Evolutionary conservation across 148 eudicot species (phyloP).

Genomic region (Linanthus parryae): DNA sequence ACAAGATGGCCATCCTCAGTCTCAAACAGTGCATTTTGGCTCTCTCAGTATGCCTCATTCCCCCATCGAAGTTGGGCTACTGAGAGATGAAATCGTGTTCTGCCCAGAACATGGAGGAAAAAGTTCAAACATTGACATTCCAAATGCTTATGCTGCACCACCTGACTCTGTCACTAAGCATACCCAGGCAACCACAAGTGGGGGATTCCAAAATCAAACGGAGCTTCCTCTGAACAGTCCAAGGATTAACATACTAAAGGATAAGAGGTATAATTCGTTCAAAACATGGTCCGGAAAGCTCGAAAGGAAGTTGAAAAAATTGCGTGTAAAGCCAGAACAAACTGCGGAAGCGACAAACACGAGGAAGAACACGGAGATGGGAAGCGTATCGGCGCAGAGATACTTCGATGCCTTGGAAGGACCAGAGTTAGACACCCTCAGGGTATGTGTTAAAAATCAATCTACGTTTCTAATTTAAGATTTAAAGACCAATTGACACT

Average conservation of each 20-base stretch:
- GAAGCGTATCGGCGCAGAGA: conserved; percentile 55
- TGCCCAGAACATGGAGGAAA: conserved; percentile 29
- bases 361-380: conserved; percentile 25
- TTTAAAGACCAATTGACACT: too few species aligned
- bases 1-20: conserved; percentile 1
- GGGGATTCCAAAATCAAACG: conserved; percentile 17
- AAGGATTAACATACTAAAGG: conserved; percentile 27
- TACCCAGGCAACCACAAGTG: conserved; percentile 21
- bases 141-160: conserved; percentile 11
- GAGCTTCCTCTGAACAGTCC: conserved; percentile 25
- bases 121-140: conserved; percentile 2
- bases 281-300: conserved; percentile 89
- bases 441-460: conserved; percentile 33
- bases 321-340: conserved; percentile 57
- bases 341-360: conserved; percentile 18
- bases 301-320: conserved; percentile 54
- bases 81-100: conserved; percentile 28
- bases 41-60: conserved; percentile 77
- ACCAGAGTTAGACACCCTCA: conserved; percentile 75
- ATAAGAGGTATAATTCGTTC: conserved; percentile 70
- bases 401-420: conserved; percentile 90
- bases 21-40: conserved; percentile 24
- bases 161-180: too few species aligned
- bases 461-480: neutral
- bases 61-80: conserved; percentile 32